Percentiles rank a stretch among this genome's conserved stretches.
Conservation (phyloP, 1,284 basidiomycete genomes). For the Omphalotus olearius region DNA sequence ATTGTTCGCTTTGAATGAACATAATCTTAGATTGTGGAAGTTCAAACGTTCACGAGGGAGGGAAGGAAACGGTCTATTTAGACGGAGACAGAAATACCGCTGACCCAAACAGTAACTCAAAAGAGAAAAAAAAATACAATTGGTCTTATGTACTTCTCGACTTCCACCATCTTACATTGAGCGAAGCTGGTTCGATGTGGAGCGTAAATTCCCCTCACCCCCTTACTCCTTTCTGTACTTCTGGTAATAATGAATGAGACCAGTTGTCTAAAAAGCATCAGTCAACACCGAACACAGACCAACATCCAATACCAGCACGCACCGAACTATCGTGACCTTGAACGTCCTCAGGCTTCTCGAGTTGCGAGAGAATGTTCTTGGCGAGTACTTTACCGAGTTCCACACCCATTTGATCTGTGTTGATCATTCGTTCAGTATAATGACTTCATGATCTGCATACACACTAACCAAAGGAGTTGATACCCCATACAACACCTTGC, state of each 20-base stretch:
- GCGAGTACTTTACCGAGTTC: constrained; percentile 96
- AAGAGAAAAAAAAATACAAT: too few relatives aligned
- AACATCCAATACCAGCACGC: constrained; percentile 26
- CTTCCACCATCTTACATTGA: too few relatives aligned
- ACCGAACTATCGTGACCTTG: constrained; percentile 91
- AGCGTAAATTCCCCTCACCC: too few relatives aligned
- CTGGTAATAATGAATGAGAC: constrained; percentile 93
- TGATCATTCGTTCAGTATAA: not conserved
- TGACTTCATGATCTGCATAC: not conserved
- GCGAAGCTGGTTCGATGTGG: too few relatives aligned
- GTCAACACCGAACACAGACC: not conserved
- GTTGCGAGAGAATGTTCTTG: constrained; percentile 90
- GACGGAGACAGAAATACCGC: too few relatives aligned
- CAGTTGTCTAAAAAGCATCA: constrained; percentile 63
- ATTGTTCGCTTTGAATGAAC: too few relatives aligned
- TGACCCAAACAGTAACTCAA: too few relatives aligned
- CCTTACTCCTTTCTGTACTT: constrained; percentile 72
- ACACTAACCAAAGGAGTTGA: constrained; percentile 88
- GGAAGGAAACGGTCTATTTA: too few relatives aligned
- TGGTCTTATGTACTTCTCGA: too few relatives aligned
- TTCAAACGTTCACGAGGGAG: too few relatives aligned
- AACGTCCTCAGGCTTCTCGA: constrained; percentile 80
- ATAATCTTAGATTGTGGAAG: too few relatives aligned
- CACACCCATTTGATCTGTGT: constrained; percentile 86
- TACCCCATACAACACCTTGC: constrained; percentile 96